Evolutionary conservation across 768 basidiomycete genomes (phyloP), one percentile per base, ranked within the genome.

Genomic region (Tulasnella sp.): DNA sequence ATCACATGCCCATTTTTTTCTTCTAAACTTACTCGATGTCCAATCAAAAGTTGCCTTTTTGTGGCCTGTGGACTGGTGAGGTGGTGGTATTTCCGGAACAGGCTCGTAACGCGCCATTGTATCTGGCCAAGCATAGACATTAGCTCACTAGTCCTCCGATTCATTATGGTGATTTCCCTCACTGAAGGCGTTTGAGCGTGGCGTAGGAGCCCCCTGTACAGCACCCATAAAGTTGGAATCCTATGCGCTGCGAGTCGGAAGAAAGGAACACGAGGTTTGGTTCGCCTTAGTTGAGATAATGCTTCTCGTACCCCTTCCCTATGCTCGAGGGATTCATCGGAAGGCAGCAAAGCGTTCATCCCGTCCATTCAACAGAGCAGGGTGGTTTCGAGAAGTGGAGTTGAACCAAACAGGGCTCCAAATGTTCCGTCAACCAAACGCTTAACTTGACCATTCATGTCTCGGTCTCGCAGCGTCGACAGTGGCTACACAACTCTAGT

Each of bases 121-220:
- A 86, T 73, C 87, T 89, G 24, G 12, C 0, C 41, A 44, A 5
- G 65, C 12, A 60, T 48, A 58, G 65, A 34, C 48, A 57, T 51
- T 46, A 55, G 11, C n/a, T 27, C 50, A 19, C 29, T n/a, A 46
- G 29, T 15, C n/a, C 5, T 41, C 45, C 19, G 42, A 17, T 27
- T 1, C 45, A 8, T 42, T 1, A 68, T 79, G 56, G 64, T 87
- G 85, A 66, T 79, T 73, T 25, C 78, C 75, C 12, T 75, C 75
- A 56, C 54, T 48, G 41, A 38, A 24, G 43, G 42, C 49, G 57
- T 21, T 0, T 80, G 78, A 4, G 85, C 75, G 42, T 75, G 65
- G 27, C 75, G 71, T 49, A 87, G 69, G 12, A 93, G 74, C 2
- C 80, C 80, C 21, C 88, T 77, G 68, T 92, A 93, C 3, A 92